These are phyloP conservation scores for Geotrichum phurueaensis DNA, from an alignment of 1,139 yeast species.

Conservation along the genomic window DNA sequence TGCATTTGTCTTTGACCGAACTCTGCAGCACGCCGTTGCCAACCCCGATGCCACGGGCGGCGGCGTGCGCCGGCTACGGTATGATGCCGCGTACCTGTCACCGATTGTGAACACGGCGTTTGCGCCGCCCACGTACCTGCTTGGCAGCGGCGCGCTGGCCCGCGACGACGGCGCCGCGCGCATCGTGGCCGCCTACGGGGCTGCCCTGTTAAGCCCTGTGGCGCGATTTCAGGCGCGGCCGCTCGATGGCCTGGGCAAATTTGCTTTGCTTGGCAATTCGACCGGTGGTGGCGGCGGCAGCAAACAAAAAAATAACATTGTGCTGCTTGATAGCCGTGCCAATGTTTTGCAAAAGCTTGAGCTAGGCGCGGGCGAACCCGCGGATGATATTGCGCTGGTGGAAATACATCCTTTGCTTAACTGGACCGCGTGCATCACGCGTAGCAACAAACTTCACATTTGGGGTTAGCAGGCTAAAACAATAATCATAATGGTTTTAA, in stretches of 20 bases:
- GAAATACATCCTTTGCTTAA: slow-evolving; percentile 2
- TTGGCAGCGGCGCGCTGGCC: background rate
- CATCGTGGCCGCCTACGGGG: background rate
- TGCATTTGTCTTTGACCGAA: background rate
- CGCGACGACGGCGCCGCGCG: background rate
- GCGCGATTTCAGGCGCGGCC: background rate
- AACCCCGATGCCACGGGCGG: background rate
- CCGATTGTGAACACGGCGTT: background rate
- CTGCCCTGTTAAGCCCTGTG: background rate
- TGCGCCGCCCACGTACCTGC: background rate
- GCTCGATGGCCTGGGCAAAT: slow-evolving; percentile 1
- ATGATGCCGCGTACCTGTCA: background rate
- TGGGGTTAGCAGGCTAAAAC: background rate
- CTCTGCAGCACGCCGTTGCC: background rate
- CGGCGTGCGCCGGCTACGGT: background rate
- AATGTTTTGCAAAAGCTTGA: background rate
- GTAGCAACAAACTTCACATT: background rate
- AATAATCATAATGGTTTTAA: background rate
- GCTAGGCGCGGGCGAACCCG: background rate
- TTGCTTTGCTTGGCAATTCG: background rate
- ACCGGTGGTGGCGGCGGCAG: background rate
- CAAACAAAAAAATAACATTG: background rate
- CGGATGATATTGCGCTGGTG: background rate
- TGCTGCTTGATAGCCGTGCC: background rate
- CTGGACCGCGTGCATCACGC: slow-evolving; percentile 3